phyloP scores from a whole-genome alignment of 2,329 filamentous ascomycete species.

The Trichophaea hybrida region DNA sequence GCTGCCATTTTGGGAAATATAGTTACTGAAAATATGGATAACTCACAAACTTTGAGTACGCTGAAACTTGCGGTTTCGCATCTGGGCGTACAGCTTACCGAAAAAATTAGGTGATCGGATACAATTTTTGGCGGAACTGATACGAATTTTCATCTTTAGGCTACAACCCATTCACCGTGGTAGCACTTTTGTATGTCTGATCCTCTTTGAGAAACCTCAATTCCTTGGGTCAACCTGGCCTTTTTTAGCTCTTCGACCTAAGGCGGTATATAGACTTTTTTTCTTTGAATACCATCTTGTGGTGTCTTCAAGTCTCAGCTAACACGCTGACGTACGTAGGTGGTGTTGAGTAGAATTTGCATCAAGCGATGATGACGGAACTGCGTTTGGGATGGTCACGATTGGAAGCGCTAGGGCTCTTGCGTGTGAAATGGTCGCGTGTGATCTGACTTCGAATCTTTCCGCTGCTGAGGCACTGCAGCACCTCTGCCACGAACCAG shows the following conservation, averaged over 20 bases:
- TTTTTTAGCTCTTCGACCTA: not conserved
- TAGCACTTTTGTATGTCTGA: conserved; percentile 17
- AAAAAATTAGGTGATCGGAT: conserved; percentile 9
- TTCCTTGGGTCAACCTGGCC: not conserved
- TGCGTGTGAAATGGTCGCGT: conserved; percentile 68
- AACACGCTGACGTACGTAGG: conserved; percentile 4
- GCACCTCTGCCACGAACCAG: conserved; percentile 52
- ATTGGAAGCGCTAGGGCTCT: conserved; percentile 54
- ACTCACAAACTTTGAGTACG: conserved; percentile 17
- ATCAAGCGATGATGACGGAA: conserved; percentile 40
- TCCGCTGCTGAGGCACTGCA: conserved; percentile 61
- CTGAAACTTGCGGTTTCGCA: conserved; percentile 17
- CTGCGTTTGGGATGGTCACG: conserved; percentile 37
- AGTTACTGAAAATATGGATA: conserved; percentile 22
- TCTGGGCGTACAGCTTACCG: conserved; percentile 15
- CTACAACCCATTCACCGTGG: not conserved
- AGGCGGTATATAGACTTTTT: not conserved
- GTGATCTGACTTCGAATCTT: conserved; percentile 58
- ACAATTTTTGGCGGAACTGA: not conserved
- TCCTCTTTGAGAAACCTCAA: not conserved
- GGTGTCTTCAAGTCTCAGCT: not conserved
- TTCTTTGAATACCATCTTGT: not conserved
- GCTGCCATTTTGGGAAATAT: not conserved
- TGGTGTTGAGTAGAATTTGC: conserved; percentile 42
- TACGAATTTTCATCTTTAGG: not conserved